phyloP scores from a whole-genome alignment of 805 yeast species.

The Brettanomyces anomalus region DNA sequence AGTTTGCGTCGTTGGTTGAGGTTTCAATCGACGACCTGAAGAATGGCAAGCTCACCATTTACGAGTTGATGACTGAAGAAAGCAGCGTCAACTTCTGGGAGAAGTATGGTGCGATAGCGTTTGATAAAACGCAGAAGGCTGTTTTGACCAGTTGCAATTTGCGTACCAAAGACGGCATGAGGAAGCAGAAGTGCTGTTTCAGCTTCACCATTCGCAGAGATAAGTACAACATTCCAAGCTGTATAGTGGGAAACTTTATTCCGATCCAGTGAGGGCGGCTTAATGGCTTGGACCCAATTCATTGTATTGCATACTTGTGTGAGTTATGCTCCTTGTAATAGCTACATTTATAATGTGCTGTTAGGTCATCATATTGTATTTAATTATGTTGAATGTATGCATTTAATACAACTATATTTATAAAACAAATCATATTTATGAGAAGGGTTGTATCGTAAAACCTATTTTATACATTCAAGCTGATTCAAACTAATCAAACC shows the following conservation, averaged over 20 bases:
- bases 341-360: no score
- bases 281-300: no score
- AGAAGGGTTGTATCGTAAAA: no score
- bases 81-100: constrained; percentile 98
- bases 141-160: constrained; percentile 87
- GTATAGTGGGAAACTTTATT: constrained; percentile 91
- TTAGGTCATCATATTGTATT: no score
- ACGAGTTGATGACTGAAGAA: constrained; percentile 91
- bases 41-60: constrained; percentile 86
- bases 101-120: constrained; percentile 91
- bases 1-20: constrained; percentile 88
- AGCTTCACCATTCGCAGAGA: constrained; percentile 91
- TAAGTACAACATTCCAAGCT: constrained; percentile 88
- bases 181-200: constrained; percentile 80
- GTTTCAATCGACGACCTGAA: constrained; percentile 83
- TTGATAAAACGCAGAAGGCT: constrained; percentile 92
- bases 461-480: no score
- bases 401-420: not conserved
- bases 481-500: no score
- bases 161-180: constrained; percentile 72
- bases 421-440: no score
- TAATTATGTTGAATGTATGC: not conserved
- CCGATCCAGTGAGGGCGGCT: constrained; percentile 42
- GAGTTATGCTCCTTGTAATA: no score
- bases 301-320: no score